Percentiles rank a stretch among this genome's conserved stretches.
Evolutionary conservation across 257 asterid species (phyloP).

Genomic region (Gardenia jasminoides): DNA sequence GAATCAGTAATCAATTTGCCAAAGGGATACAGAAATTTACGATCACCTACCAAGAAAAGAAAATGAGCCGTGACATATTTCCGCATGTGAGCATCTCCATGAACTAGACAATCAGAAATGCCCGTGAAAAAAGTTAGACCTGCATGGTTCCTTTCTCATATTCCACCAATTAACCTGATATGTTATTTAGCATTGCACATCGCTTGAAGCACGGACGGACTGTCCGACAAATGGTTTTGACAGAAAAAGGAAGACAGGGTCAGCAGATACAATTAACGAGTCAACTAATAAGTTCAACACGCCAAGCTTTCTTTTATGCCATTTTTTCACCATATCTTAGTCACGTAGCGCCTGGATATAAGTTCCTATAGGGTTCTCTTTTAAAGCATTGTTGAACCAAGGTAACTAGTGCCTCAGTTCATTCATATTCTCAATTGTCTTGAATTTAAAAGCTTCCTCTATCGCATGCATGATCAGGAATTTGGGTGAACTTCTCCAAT

Average conservation of each 20-base stretch:
- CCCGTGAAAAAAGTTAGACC: neutral
- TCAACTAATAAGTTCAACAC: neutral
- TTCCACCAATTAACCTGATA: neutral
- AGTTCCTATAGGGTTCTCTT: neutral
- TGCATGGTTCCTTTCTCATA: neutral
- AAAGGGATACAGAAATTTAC: no score
- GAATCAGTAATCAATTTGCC: neutral
- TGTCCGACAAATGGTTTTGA: neutral
- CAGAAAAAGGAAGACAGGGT: neutral
- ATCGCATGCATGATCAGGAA: neutral
- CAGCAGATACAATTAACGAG: neutral
- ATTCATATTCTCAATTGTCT: no score
- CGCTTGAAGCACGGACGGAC: neutral
- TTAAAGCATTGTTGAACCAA: neutral
- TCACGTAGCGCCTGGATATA: no score
- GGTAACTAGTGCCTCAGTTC: neutral
- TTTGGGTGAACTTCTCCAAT: neutral
- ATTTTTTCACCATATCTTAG: neutral
- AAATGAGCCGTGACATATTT: neutral
- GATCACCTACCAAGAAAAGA: neutral
- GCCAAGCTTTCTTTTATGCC: neutral
- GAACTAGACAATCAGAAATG: neutral
- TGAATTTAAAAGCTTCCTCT: neutral
- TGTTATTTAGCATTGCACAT: neutral
- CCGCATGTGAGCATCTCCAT: neutral